Conservation (phyloP, 768 basidiomycete species). For the Rhizopogon rudus region DNA sequence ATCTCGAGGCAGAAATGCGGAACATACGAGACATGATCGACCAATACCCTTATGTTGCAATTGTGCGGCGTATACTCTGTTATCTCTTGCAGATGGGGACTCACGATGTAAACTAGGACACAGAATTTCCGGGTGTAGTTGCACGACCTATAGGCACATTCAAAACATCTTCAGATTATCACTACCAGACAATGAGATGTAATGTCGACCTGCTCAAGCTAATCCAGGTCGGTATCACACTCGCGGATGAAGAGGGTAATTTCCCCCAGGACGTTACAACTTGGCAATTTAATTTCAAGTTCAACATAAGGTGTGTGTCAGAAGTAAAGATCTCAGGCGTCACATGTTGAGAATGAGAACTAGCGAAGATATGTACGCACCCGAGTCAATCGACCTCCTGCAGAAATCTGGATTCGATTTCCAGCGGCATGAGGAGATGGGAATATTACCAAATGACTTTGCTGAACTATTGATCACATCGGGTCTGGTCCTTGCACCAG, state of each 20-base stretch:
- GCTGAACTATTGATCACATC: slow-evolving; percentile 97
- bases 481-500: slow-evolving; percentile 82
- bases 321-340: neutral
- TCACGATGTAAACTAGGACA: slow-evolving; percentile 59
- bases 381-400: slow-evolving; percentile 93
- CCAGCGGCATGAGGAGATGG: slow-evolving; percentile 86
- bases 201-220: slow-evolving; percentile 98
- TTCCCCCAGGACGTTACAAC: slow-evolving; percentile 87
- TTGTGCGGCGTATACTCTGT: slow-evolving; percentile 50
- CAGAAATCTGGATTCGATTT: slow-evolving; percentile 97
- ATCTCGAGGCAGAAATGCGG: slow-evolving; percentile 90
- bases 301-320: slow-evolving; percentile 67
- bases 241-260: slow-evolving; percentile 92
- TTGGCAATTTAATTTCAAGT: slow-evolving; percentile 99
- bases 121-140: slow-evolving; percentile 98
- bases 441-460: slow-evolving; percentile 90
- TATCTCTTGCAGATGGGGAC: slow-evolving; percentile 12
- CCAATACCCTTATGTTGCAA: slow-evolving; percentile 88
- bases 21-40: slow-evolving; percentile 85
- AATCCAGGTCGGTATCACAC: slow-evolving; percentile 94
- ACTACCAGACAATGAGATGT: slow-evolving; percentile 99
- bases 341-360: neutral
- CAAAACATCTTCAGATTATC: slow-evolving; percentile 96
- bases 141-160: slow-evolving; percentile 95
- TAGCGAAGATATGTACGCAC: slow-evolving; percentile 98